These are phyloP conservation scores for Microdochium nivale DNA, from an alignment of 2,329 filamentous ascomycete genomes.

Conservation along the genomic window DNA sequence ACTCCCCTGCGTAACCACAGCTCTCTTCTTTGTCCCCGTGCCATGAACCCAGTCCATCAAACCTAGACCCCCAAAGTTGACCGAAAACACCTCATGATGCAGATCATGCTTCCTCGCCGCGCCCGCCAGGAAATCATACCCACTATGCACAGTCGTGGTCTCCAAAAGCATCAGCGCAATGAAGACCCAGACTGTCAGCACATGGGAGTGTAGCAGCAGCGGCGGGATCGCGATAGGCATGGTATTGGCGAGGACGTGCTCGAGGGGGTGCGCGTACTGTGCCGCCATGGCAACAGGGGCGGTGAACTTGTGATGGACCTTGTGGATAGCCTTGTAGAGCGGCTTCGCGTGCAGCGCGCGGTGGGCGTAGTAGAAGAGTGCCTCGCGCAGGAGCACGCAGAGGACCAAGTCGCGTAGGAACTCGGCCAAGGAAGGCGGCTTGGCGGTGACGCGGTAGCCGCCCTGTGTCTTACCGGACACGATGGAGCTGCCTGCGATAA, in stretches of 20 bases:
- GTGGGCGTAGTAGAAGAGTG: slow-evolving; percentile 47
- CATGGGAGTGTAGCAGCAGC: slow-evolving; percentile 33
- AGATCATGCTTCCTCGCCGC: slow-evolving; percentile 43
- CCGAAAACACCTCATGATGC: slow-evolving; percentile 47
- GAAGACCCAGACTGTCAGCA: slow-evolving; percentile 44
- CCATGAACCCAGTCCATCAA: slow-evolving; percentile 47
- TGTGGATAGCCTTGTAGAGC: slow-evolving; percentile 43
- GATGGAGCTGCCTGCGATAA: slow-evolving; percentile 9
- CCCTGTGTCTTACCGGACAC: slow-evolving; percentile 11
- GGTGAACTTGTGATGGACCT: slow-evolving; percentile 46
- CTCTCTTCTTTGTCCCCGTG: slow-evolving; percentile 22
- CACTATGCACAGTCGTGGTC: slow-evolving; percentile 46
- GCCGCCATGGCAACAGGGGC: slow-evolving; percentile 46
- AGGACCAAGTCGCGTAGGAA: slow-evolving; percentile 30
- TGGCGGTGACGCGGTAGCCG: slow-evolving; percentile 26
- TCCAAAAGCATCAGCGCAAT: slow-evolving; percentile 38
- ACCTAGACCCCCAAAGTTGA: slow-evolving; percentile 44
- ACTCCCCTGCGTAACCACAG: neutral
- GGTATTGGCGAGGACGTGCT: slow-evolving; percentile 44
- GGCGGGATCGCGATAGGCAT: slow-evolving; percentile 42
- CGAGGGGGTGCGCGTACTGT: slow-evolving; percentile 48
- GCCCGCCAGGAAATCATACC: slow-evolving; percentile 43
- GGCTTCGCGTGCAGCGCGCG: slow-evolving; percentile 39
- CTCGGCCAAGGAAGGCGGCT: slow-evolving; percentile 25
- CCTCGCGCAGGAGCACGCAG: slow-evolving; percentile 34